phyloP scores from a whole-genome alignment of 108 stramenopile genomes.

The Cyclotella sp. region DNA sequence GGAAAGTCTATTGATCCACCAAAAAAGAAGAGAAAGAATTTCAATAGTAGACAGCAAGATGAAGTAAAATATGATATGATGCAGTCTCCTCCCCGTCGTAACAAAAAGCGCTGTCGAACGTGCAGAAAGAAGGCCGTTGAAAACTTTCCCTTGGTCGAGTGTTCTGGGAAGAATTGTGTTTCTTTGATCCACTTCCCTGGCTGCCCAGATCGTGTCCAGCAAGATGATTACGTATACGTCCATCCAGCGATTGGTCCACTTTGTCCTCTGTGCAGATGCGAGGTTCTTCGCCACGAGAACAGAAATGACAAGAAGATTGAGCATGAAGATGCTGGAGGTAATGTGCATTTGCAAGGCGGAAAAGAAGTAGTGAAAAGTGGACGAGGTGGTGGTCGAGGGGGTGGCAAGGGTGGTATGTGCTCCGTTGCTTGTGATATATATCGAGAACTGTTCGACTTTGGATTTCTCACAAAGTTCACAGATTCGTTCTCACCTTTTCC shows the following conservation, averaged over 20 bases:
- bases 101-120: background rate
- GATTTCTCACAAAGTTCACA: too few species aligned
- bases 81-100: background rate
- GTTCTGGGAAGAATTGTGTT: constrained; percentile 17
- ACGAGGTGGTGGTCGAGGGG: constrained; percentile 9
- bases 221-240: constrained; percentile 5
- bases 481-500: too few species aligned
- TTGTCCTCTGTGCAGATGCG: constrained; percentile 5
- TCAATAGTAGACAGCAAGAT: constrained; percentile 13
- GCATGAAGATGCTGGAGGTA: background rate
- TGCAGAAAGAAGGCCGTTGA: constrained; percentile 20
- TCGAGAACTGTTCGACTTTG: background rate
- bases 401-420: background rate
- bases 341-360: background rate
- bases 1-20: constrained; percentile 21
- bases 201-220: constrained; percentile 10
- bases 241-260: constrained; percentile 3
- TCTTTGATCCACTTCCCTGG: constrained; percentile 24
- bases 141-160: constrained; percentile 18
- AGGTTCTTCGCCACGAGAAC: background rate
- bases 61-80: constrained; percentile 18
- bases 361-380: constrained; percentile 15
- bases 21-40: constrained; percentile 22
- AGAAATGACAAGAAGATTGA: background rate
- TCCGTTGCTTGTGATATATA: background rate